These are phyloP conservation scores for Papiliotrema flavescens DNA, from an alignment of 1,284 basidiomycete species.

Conservation along the genomic window DNA sequence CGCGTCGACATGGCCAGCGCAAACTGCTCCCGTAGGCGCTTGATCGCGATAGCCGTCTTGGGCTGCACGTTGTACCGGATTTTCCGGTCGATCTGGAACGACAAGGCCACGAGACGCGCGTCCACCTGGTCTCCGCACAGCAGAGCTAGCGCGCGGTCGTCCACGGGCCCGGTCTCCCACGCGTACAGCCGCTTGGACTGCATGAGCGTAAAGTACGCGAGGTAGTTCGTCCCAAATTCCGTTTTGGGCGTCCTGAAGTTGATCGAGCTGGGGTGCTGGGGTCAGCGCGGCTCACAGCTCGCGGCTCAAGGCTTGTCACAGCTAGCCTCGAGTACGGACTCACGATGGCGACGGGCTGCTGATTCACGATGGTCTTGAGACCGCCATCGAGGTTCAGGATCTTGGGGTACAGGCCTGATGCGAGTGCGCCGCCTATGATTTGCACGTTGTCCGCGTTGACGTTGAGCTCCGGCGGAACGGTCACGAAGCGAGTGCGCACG, in stretches of 20 bases:
- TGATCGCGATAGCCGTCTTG: constrained; percentile 75
- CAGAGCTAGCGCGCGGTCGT: constrained; percentile 76
- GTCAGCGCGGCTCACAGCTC: neutral
- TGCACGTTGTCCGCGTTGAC: constrained; percentile 60
- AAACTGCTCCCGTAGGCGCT: constrained; percentile 69
- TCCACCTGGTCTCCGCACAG: constrained; percentile 84
- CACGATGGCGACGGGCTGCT: constrained; percentile 60
- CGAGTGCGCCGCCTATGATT: constrained; percentile 76
- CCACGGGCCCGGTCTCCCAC: constrained; percentile 92
- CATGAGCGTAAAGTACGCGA: constrained; percentile 87
- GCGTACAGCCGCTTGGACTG: constrained; percentile 65
- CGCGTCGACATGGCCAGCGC: constrained; percentile 59
- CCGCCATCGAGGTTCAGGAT: constrained; percentile 71
- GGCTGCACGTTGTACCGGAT: constrained; percentile 68
- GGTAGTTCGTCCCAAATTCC: constrained; percentile 70
- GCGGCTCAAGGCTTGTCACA: too few species aligned
- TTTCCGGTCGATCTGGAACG: constrained; percentile 78
- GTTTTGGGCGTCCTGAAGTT: constrained; percentile 67
- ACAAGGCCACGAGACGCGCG: constrained; percentile 74
- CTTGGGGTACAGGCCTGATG: constrained; percentile 89
- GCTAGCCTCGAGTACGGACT: too few species aligned
- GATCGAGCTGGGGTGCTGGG: constrained; percentile 86
- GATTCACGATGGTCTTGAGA: constrained; percentile 83
- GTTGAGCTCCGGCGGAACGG: constrained; percentile 69
- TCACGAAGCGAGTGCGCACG: constrained; percentile 70